Conservation (phyloP, 2,329 filamentous ascomycete genomes). For the Aspergillus arachidicola region DNA sequence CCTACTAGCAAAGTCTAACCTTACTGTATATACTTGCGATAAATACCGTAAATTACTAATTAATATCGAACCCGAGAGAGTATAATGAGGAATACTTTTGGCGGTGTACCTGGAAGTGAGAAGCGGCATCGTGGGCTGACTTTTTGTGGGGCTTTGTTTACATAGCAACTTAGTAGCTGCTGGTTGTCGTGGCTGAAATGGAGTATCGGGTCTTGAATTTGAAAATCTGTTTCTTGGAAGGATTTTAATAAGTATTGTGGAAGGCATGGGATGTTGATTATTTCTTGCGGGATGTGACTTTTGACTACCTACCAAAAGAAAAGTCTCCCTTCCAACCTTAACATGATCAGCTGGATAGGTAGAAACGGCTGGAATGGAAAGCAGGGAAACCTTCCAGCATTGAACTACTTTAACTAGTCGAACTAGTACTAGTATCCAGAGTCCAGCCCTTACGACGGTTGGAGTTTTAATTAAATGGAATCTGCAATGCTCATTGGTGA, state of each 20-base stretch:
- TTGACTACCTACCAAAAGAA: not conserved
- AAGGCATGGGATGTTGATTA: no score
- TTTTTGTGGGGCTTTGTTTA: constrained; percentile 3
- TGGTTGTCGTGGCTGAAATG: not conserved
- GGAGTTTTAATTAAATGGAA: not conserved
- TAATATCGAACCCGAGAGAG: not conserved
- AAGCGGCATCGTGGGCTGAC: constrained; percentile 3
- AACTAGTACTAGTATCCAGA: not conserved
- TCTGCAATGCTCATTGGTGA: constrained; percentile 6
- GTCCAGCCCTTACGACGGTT: not conserved
- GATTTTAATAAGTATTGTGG: not conserved
- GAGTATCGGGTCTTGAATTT: not conserved
- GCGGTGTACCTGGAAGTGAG: not conserved
- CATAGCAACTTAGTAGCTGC: not conserved
- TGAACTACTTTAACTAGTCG: not conserved
- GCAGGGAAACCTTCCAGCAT: not conserved
- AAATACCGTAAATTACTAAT: not conserved
- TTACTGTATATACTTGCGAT: not conserved
- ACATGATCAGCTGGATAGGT: not conserved
- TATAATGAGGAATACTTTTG: not conserved
- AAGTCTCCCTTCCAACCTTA: not conserved
- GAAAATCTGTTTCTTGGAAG: no score
- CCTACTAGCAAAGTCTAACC: no score
- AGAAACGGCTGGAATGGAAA: not conserved
- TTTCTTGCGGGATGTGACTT: no score